Evolutionary conservation across 2,329 filamentous ascomycete genomes (phyloP).

Genomic region (Zymoseptoria crescenta): DNA sequence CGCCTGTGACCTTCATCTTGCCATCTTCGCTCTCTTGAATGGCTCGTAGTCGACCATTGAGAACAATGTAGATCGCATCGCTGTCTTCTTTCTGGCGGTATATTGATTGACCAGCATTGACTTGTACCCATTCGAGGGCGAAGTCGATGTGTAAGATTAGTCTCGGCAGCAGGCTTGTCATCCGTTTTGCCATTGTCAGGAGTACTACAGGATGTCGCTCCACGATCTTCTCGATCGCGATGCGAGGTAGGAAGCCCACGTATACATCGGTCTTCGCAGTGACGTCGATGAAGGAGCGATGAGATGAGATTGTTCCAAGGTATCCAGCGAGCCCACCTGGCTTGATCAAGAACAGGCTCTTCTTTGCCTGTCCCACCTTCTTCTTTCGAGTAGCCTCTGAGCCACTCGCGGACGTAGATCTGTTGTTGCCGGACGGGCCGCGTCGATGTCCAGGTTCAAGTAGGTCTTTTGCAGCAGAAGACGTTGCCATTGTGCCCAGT

Average conservation of each 20-base stretch:
- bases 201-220: constrained; percentile 88
- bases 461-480: constrained; percentile 27
- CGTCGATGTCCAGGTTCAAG: constrained; percentile 8
- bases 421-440: constrained; percentile 8
- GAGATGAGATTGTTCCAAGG: constrained; percentile 86
- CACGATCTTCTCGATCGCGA: constrained; percentile 81
- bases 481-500: constrained; percentile 34
- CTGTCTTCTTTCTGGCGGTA: constrained; percentile 93
- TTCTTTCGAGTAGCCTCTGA: constrained; percentile 30
- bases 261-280: constrained; percentile 97
- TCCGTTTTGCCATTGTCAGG: constrained; percentile 88
- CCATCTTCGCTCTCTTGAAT: constrained; percentile 76
- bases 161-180: constrained; percentile 81
- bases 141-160: constrained; percentile 96
- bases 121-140: constrained; percentile 95
- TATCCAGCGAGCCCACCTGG: constrained; percentile 92
- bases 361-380: constrained; percentile 41
- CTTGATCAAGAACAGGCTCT: constrained; percentile 82
- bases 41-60: constrained; percentile 82
- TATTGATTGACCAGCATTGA: constrained; percentile 88
- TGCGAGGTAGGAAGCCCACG: constrained; percentile 83
- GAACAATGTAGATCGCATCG: constrained; percentile 94
- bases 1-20: constrained; percentile 76
- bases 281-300: constrained; percentile 92
- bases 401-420: constrained; percentile 16